Conservation (phyloP, 495 filamentous ascomycete genomes). For the Mytilinidion resinicola region DNA sequence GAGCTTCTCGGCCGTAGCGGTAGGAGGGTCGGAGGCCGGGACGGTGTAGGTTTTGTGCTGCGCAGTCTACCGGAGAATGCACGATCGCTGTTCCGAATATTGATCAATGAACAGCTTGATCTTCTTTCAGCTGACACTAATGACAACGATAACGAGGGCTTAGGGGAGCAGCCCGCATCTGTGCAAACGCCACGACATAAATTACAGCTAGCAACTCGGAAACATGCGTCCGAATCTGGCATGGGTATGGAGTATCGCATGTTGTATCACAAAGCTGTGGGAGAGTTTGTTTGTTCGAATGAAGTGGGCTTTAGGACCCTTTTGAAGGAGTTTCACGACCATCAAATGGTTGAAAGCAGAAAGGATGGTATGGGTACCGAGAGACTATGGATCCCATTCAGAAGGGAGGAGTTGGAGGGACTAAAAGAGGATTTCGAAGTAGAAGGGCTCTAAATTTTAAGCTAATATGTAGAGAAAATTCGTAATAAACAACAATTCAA, state of each 20-base stretch:
- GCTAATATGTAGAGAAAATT: too few species aligned
- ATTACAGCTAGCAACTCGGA: conserved; percentile 2
- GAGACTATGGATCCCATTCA: conserved; percentile 75
- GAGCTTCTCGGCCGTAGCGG: conserved; percentile 77
- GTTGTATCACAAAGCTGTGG: conserved; percentile 89
- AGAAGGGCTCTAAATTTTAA: conserved; percentile 6
- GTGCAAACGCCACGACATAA: conserved; percentile 19
- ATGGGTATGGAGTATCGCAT: conserved; percentile 79
- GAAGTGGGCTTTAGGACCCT: conserved; percentile 93
- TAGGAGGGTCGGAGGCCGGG: conserved; percentile 77
- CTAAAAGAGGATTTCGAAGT: conserved; percentile 65
- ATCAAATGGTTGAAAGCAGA: conserved; percentile 86
- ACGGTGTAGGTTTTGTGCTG: conserved; percentile 87
- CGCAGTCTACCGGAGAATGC: conserved; percentile 89
- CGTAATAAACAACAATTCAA: too few species aligned
- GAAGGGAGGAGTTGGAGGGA: conserved; percentile 80
- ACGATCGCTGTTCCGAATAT: conserved; percentile 70
- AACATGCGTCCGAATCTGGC: conserved; percentile 3
- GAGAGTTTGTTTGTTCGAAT: conserved; percentile 93
- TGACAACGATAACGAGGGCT: conserved; percentile 36
- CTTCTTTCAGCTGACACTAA: conserved; percentile 24
- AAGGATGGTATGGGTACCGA: conserved; percentile 83
- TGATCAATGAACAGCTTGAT: conserved; percentile 77
- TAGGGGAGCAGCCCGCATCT: conserved; percentile 28
- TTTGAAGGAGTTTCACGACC: conserved; percentile 95